Base-by-base conservation (phyloP, 768 basidiomycete genomes). In the Tylopilus sp. region DNA sequence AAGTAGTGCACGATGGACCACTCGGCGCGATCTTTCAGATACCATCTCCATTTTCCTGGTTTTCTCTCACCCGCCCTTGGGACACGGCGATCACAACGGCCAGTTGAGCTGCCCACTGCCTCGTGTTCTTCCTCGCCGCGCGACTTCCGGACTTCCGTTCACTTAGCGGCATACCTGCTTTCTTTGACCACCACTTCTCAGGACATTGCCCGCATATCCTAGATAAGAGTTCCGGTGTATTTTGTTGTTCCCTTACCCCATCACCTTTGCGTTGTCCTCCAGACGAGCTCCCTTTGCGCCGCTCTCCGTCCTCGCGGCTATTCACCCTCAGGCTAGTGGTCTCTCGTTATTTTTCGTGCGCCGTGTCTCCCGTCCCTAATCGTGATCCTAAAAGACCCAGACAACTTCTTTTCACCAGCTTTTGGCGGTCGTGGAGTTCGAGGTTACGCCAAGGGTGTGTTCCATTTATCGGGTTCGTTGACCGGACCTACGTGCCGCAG, bases 401-500 rank as follows among this genome's bases (percentile, higher is more conserved):
- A 53, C 58, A 51, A 17, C 44, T 41, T 48, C 48, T 38, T 33
- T 46, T 47, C 41, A 24, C 40, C 28, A 33, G 38, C 40, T 37
- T 13, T 44, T 42, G 45, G 43, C 44, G 47, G 53, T 60, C 49
- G 53, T 56, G 37, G 53, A 45, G 30, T 48, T 37, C 52, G 50
- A 53, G 58, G 54, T 60, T 52, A 54, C 62, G 52, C 63, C 55
- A 12, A 37, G 51, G 45, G 34, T 49, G 13, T 29, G 43, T 53
- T 59, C 63, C 57, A 55, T 56, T 56, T 26, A 26, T 29, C 38
- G 31, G 62, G 52, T 56, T 55, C 62, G 63, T 64, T 58, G 65
- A 67, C 52, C 63, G 65, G 37, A 56, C 51, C 50, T 45, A 40
- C 54, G 26, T 50, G n/a, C 41, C 45, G 44, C 51, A 45, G 34